A percentile compares a stretch with the other conserved stretches of the same genome.
phyloP scores from a whole-genome alignment of 306 rosid genomes.

The Cicer yamashitae region DNA sequence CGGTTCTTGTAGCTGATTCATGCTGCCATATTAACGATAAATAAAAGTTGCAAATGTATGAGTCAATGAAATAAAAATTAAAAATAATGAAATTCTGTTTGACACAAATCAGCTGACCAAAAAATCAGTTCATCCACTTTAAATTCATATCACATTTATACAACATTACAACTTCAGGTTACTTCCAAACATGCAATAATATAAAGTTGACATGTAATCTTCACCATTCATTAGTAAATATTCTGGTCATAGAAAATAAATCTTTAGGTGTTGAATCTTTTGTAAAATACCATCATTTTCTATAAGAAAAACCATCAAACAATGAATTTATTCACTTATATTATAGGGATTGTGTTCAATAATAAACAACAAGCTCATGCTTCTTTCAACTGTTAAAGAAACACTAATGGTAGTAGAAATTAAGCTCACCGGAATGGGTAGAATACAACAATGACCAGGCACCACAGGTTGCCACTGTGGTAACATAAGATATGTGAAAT shows the following conservation, averaged over 20 bases:
- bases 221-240: not conserved
- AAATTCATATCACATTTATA: slow-evolving; percentile 30
- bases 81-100: not conserved
- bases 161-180: not conserved
- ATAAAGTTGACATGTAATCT: not conserved
- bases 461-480: slow-evolving; percentile 85
- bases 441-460: slow-evolving; percentile 91
- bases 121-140: slow-evolving; percentile 22
- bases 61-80: slow-evolving; percentile 11
- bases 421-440: slow-evolving; percentile 79
- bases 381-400: slow-evolving; percentile 7
- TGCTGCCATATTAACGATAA: slow-evolving; percentile 60
- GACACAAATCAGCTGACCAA: slow-evolving; percentile 30
- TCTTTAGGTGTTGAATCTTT: not conserved
- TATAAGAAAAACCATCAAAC: not conserved
- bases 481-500: slow-evolving; percentile 85
- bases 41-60: slow-evolving; percentile 1
- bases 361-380: slow-evolving; percentile 21
- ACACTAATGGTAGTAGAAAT: slow-evolving; percentile 24
- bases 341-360: slow-evolving; percentile 26
- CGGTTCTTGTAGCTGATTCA: slow-evolving; percentile 78
- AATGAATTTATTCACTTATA: slow-evolving; percentile 1
- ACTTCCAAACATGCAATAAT: slow-evolving; percentile 7
- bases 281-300: not conserved
- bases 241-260: slow-evolving; percentile 12